Base-by-base conservation (phyloP, 2,329 filamentous ascomycete genomes). In the Colletotrichum viniferum region DNA sequence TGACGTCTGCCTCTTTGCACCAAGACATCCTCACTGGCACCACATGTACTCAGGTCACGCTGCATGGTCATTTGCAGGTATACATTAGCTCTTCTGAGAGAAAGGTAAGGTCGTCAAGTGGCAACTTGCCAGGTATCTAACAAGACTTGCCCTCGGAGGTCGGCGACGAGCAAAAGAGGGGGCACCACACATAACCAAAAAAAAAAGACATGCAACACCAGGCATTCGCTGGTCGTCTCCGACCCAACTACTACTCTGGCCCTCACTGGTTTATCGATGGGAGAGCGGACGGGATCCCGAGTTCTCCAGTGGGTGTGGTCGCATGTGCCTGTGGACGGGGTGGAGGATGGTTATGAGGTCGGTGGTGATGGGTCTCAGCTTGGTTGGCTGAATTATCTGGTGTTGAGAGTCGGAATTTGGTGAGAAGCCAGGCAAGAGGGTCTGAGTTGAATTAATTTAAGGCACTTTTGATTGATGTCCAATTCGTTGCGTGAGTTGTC, bases 251-350 rank as follows among this genome's bases (percentile, higher is more conserved):
- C 69, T 72, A 72, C 43, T 72, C 71, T 24, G 64, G 71, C 71
- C 71, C 71, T 73, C 64, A 58, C 63, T 63, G 63, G 71, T 61
- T 73, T 73, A 63, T 69, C 71, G 64, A 61, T 68, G 63, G 58
- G 71, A 73, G 71, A 73, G 71, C 71, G 71, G 71, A 73, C 71
- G 71, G 71, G 71, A 73, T 73, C 71, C 58, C 63, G 71, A 69
- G 55, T 73, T 73, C 38, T 73, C 71, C 71, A 56, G 56, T 73
- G 71, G 71, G 71, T 73, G 32, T 73, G 71, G 64, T 73, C 71
- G 71, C 63, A 73, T 73, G 64, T 73, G 56, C 14, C 34, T 6
- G 28, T 1, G 0, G 7, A 7, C 0, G 26, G 4, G 32, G 12
- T 28, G 10, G 12, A 38, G 24, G 63, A 13, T 34, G 43, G 10